A percentile compares a stretch with the other conserved stretches of the same genome.
Conservation (phyloP, 2,329 filamentous ascomycete species). For the Fusarium aywerte region DNA sequence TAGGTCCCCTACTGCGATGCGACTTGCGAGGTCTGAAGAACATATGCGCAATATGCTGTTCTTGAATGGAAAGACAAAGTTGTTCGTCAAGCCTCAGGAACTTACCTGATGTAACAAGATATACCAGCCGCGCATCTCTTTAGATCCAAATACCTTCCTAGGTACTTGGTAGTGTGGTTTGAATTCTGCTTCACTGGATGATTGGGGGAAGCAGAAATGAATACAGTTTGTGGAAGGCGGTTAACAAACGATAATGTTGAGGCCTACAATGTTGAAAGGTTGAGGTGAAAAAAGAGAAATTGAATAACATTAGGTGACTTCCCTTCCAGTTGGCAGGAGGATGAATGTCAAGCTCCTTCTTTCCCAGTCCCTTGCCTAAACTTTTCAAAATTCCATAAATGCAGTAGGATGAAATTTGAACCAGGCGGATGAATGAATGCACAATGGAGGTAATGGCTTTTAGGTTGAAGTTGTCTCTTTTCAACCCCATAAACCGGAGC, state of each 20-base stretch:
- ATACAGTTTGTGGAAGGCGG: not conserved
- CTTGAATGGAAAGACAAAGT: not conserved
- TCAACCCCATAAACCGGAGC: conserved; percentile 11
- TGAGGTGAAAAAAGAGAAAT: not conserved
- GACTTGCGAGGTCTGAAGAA: not conserved
- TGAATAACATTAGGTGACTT: not conserved
- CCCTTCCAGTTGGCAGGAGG: not conserved
- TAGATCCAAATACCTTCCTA: not conserved
- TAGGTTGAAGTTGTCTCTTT: conserved; percentile 11
- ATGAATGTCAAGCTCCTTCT: conserved; percentile 12
- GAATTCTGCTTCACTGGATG: not conserved
- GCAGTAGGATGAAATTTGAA: too few relatives aligned
- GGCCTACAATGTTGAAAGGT: not conserved
- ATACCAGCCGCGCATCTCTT: not conserved
- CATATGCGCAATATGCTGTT: not conserved
- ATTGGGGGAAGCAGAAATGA: not conserved
- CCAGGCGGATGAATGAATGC: too few relatives aligned
- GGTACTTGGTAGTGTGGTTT: not conserved
- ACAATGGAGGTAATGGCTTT: not conserved
- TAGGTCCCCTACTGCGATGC: not conserved
- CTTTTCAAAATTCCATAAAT: conserved; percentile 1
- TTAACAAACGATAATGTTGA: not conserved
- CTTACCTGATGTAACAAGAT: not conserved
- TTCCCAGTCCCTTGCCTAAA: not conserved
- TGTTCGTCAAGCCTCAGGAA: not conserved